A percentile compares a stretch with the other conserved stretches of the same genome.
phyloP scores from a whole-genome alignment of 192 early-diverging fungal species.

The Mycoemilia scoparia region DNA sequence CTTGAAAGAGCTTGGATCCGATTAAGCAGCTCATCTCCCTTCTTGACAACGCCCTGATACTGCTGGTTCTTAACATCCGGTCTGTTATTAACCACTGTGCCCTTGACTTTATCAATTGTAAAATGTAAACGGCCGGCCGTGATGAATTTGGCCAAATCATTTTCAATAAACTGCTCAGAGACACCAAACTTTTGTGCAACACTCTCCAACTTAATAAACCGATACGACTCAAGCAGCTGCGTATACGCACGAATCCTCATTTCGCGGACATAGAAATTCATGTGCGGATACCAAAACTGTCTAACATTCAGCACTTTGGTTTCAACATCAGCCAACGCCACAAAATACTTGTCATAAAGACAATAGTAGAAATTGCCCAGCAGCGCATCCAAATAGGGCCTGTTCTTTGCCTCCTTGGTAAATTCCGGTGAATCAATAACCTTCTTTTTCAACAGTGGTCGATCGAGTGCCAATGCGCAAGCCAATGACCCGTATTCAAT shows the following conservation, averaged over 20 bases:
- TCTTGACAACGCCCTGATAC: constrained; percentile 91
- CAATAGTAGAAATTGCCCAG: constrained; percentile 78
- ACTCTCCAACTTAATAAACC: constrained; percentile 80
- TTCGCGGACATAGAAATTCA: constrained; percentile 87
- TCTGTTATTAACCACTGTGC: constrained; percentile 92
- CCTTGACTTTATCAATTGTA: constrained; percentile 97
- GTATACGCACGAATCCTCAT: constrained; percentile 96
- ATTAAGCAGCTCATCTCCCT: constrained; percentile 88
- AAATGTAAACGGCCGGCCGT: constrained; percentile 91
- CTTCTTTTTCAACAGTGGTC: constrained; percentile 90
- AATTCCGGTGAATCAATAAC: constrained; percentile 93
- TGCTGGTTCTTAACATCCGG: constrained; percentile 98
- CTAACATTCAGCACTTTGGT: constrained; percentile 47
- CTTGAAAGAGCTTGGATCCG: constrained; percentile 90
- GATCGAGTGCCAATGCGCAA: constrained; percentile 68
- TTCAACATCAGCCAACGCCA: constrained; percentile 69
- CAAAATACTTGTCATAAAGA: constrained; percentile 87
- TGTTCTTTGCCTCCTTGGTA: constrained; percentile 80
- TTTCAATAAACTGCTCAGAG: constrained; percentile 87
- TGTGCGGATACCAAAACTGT: constrained; percentile 71
- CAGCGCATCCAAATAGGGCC: constrained; percentile 68
- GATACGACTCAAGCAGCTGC: constrained; percentile 88
- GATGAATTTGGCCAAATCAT: constrained; percentile 87
- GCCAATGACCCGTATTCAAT: constrained; percentile 83
- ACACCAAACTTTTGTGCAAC: constrained; percentile 97